Percentiles rank a stretch among this genome's conserved stretches.
Evolutionary conservation across 352 stramenopile genomes (phyloP).

Genomic region (Globisporangium carolinianum): DNA sequence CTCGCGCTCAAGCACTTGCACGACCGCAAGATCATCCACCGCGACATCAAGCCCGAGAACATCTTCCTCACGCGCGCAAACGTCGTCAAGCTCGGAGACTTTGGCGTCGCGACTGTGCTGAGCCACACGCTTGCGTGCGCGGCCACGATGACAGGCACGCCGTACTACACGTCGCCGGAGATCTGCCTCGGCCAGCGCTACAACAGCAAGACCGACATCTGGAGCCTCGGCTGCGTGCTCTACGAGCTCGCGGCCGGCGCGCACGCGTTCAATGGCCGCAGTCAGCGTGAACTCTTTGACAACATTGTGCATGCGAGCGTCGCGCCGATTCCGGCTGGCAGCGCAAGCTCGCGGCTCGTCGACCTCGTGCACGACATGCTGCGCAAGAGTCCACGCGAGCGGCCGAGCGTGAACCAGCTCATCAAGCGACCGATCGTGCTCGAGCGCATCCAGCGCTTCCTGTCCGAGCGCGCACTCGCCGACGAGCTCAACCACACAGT

Average conservation of each 20-base stretch:
- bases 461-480: conserved; percentile 40
- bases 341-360: conserved; percentile 22
- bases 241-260: conserved; percentile 89
- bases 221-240: conserved; percentile 91
- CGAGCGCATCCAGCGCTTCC: conserved; percentile 54
- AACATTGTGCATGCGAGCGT: conserved; percentile 46
- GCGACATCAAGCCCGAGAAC: conserved; percentile 85
- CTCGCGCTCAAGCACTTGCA: conserved; percentile 80
- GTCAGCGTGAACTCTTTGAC: conserved; percentile 69
- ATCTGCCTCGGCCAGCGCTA: conserved; percentile 90
- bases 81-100: conserved; percentile 72
- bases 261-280: conserved; percentile 86
- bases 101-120: conserved; percentile 71
- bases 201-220: conserved; percentile 92
- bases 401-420: conserved; percentile 59
- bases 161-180: conserved; percentile 93
- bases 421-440: conserved; percentile 50
- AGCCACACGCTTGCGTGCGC: conserved; percentile 68
- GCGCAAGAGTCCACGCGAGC: conserved; percentile 44
- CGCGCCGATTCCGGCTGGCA: conserved; percentile 10
- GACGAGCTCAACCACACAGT: conserved; percentile 69
- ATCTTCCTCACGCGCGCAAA: conserved; percentile 68
- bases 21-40: conserved; percentile 81
- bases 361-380: conserved; percentile 50
- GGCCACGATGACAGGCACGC: conserved; percentile 67